Evolutionary conservation across 140 eudicot genomes (phyloP).

Genomic region (Stevia rebaudiana): DNA sequence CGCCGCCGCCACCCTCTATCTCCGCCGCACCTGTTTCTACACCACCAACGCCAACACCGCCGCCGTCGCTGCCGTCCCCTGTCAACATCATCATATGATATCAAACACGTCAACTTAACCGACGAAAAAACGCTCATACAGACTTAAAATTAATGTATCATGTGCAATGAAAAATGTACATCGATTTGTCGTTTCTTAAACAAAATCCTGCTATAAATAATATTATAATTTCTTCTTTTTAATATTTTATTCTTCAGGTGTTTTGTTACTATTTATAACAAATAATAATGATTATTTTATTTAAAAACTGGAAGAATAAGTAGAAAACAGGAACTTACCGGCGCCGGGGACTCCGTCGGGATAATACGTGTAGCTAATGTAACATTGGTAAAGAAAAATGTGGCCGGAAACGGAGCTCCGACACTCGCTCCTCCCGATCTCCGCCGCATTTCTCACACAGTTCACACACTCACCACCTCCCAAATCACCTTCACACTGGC

Average conservation of each 20-base stretch:
- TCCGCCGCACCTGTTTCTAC: slow-evolving; percentile 24
- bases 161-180: not conserved
- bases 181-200: slow-evolving; percentile 20
- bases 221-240: not conserved
- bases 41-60: slow-evolving; percentile 12
- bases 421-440: slow-evolving; percentile 46
- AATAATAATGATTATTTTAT: not conserved
- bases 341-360: slow-evolving; percentile 72
- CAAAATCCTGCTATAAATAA: not conserved
- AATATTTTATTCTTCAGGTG: slow-evolving; percentile 20
- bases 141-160: not conserved
- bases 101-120: slow-evolving; percentile 2
- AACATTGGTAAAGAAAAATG: slow-evolving; percentile 58
- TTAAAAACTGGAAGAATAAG: not conserved
- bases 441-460: slow-evolving; percentile 68
- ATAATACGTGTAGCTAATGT: slow-evolving; percentile 60
- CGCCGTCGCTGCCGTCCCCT: not conserved
- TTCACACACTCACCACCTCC: slow-evolving; percentile 62
- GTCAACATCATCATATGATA: slow-evolving; percentile 12
- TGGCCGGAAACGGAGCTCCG: slow-evolving; percentile 50
- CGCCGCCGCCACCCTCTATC: slow-evolving; percentile 32
- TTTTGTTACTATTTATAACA: not conserved
- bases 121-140: not conserved
- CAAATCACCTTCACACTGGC: slow-evolving; percentile 93
- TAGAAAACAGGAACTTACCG: slow-evolving; percentile 31